A percentile compares a stretch with the other conserved stretches of the same genome.
These are phyloP conservation scores for Cyclospora cayetanensis DNA, from an alignment of 169 alveolate species.

Conservation along the genomic window DNA sequence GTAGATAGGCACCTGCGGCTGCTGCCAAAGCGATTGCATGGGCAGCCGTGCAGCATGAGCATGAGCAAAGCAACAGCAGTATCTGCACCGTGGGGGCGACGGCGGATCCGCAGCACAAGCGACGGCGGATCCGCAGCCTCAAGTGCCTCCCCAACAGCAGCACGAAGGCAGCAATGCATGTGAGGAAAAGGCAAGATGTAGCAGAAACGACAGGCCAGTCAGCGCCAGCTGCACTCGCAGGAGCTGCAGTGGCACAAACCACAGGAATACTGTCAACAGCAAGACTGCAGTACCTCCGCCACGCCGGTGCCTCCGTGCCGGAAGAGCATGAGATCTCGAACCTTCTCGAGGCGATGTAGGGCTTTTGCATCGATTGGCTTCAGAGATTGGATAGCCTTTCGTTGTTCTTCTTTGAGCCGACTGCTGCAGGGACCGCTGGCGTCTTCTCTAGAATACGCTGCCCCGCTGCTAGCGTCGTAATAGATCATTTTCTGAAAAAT, in stretches of 20 bases:
- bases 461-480: conserved; percentile 70
- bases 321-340: conserved; percentile 80
- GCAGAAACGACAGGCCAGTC: not conserved
- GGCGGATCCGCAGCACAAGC: not conserved
- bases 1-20: too few relatives aligned
- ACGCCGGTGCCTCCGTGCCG: conserved; percentile 84
- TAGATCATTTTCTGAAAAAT: conserved; percentile 65
- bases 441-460: conserved; percentile 64
- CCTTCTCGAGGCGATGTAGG: conserved; percentile 74
- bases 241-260: not conserved
- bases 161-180: not conserved
- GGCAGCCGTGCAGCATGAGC: not conserved
- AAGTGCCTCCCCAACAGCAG: not conserved
- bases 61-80: not conserved
- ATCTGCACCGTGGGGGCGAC: not conserved
- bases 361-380: conserved; percentile 79
- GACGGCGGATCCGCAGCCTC: not conserved
- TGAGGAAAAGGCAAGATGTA: not conserved
- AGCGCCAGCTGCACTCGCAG: not conserved
- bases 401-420: conserved; percentile 57
- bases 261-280: not conserved
- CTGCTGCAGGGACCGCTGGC: conserved; percentile 67
- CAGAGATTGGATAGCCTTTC: conserved; percentile 24
- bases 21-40: not conserved
- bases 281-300: conserved; percentile 45